phyloP scores from a whole-genome alignment of 225 moss, liverwort and hornwort species.

The Polytrichum formosum region DNA sequence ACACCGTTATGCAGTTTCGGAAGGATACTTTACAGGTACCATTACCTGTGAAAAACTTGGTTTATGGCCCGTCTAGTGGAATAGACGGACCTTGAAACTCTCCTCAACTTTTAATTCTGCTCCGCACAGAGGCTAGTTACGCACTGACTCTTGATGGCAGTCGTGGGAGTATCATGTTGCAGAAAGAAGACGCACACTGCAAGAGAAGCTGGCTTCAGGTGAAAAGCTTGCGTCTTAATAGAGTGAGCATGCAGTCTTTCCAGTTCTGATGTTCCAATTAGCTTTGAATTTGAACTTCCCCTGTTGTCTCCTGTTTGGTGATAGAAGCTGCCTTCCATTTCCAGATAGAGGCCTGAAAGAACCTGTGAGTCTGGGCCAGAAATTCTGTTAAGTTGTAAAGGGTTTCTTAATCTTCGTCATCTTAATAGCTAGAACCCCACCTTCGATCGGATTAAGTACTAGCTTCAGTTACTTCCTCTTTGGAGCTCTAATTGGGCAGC shows the following conservation, averaged over 20 bases:
- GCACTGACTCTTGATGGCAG: constrained; percentile 7
- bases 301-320: not conserved
- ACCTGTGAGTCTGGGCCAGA: too few relatives aligned
- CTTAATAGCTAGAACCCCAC: too few relatives aligned
- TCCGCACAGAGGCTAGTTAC: not conserved
- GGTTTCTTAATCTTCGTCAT: too few relatives aligned
- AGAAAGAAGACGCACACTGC: constrained; percentile 1
- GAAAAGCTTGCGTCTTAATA: not conserved
- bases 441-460: too few relatives aligned
- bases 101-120: too few relatives aligned
- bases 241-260: too few relatives aligned
- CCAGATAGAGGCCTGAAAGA: not conserved
- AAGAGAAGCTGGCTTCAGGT: constrained; percentile 12
- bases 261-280: too few relatives aligned
- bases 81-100: too few relatives aligned
- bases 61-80: not conserved
- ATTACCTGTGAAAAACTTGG: not conserved
- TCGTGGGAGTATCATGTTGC: constrained; percentile 7
- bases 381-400: too few relatives aligned
- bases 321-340: not conserved
- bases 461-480: too few relatives aligned
- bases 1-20: not conserved
- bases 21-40: not conserved
- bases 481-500: too few relatives aligned
- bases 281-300: too few relatives aligned